Evolutionary conservation across 495 filamentous ascomycete genomes (phyloP).

Genomic region (Saxophila tyrrhenica): DNA sequence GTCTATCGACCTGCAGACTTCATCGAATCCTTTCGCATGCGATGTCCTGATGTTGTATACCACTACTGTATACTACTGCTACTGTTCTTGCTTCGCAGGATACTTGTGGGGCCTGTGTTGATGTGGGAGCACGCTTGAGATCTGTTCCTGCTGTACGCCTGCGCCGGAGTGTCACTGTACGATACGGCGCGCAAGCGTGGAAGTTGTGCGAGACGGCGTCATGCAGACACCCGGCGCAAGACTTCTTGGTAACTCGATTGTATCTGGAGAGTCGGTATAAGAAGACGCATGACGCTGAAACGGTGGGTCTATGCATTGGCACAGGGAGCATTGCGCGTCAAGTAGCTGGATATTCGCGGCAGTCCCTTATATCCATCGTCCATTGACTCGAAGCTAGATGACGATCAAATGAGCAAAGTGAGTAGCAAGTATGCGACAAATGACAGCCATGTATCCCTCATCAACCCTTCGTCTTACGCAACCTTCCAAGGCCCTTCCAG

Average conservation of each 20-base stretch:
- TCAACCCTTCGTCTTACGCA: too few species aligned
- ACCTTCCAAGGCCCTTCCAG: constrained; percentile 30
- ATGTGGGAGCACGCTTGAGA: background rate
- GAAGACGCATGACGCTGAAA: background rate
- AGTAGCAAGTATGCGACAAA: background rate
- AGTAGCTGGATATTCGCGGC: too few species aligned
- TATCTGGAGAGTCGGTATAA: too few species aligned
- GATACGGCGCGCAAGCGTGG: background rate
- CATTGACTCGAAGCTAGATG: background rate
- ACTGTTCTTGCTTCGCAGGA: too few species aligned
- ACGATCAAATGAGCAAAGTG: background rate
- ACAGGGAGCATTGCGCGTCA: background rate
- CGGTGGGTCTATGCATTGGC: background rate
- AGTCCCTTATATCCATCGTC: too few species aligned
- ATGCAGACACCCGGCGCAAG: too few species aligned
- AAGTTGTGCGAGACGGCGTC: too few species aligned
- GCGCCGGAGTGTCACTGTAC: background rate
- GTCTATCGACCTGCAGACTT: background rate
- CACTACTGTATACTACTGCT: too few species aligned
- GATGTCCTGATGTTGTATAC: too few species aligned
- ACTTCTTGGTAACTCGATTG: too few species aligned
- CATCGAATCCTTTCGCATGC: too few species aligned
- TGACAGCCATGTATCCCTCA: background rate
- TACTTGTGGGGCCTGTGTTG: background rate
- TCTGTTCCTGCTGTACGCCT: background rate